phyloP scores from a whole-genome alignment of 352 stramenopile genomes.

The Thraustochytrium sp. region DNA sequence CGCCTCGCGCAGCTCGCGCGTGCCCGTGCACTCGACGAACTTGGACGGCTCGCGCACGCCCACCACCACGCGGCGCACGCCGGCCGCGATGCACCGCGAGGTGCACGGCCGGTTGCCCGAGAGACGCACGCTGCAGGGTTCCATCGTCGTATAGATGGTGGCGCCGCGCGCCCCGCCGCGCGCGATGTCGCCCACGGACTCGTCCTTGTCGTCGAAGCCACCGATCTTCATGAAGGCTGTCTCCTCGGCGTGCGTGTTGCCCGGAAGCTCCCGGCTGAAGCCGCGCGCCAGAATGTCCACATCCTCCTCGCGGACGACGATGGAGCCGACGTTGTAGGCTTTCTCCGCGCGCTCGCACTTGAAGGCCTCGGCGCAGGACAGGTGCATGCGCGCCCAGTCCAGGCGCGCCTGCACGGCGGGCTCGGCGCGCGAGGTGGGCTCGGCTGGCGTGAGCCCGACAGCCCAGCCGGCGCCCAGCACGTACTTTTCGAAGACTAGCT shows the following conservation, averaged over 20 bases:
- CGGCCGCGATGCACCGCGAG: slow-evolving; percentile 61
- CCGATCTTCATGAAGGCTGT: slow-evolving; percentile 69
- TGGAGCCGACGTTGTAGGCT: slow-evolving; percentile 71
- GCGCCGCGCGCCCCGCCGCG: slow-evolving; percentile 51
- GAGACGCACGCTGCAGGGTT: slow-evolving; percentile 74
- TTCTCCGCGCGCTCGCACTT: slow-evolving; percentile 54
- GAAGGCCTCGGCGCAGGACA: slow-evolving; percentile 1
- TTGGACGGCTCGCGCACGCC: slow-evolving; percentile 74
- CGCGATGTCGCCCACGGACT: neutral
- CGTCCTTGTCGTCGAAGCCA: neutral
- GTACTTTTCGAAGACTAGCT: slow-evolving; percentile 13
- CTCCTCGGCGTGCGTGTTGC: slow-evolving; percentile 79
- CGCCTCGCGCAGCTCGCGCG: slow-evolving; percentile 62
- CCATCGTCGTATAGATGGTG: slow-evolving; percentile 80
- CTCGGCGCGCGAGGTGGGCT: neutral
- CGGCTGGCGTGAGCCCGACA: neutral
- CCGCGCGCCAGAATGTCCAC: slow-evolving; percentile 61
- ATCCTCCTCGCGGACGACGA: slow-evolving; percentile 56
- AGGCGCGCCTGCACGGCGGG: neutral
- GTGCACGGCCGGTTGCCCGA: slow-evolving; percentile 73
- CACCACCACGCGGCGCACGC: slow-evolving; percentile 65
- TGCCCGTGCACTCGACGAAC: slow-evolving; percentile 73
- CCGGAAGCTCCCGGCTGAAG: slow-evolving; percentile 72
- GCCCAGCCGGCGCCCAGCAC: slow-evolving; percentile 5
- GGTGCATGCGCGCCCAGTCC: neutral